Percentiles rank a stretch among this genome's conserved stretches.
Conservation (phyloP, 441 rosid genomes). For the Corymbia calophylla region DNA sequence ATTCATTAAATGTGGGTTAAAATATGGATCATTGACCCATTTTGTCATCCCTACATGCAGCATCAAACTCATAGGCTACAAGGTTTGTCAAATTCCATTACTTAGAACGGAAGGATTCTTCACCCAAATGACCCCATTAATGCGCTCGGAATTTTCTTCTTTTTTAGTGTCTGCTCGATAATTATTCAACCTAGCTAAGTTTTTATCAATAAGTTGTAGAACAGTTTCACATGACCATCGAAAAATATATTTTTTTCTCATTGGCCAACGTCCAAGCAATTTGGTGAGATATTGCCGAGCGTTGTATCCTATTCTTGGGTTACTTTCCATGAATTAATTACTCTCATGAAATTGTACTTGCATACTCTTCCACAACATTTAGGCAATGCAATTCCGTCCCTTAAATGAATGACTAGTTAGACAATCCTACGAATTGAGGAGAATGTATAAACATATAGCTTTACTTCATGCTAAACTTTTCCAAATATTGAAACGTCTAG, state of each 20-base stretch:
- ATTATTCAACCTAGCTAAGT: neutral
- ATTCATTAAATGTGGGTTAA: too few relatives aligned
- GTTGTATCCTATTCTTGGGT: neutral
- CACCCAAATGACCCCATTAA: neutral
- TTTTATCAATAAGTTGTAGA: neutral
- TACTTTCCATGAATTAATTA: neutral
- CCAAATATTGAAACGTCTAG: neutral
- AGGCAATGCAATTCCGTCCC: neutral
- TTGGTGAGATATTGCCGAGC: neutral
- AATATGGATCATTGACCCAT: too few relatives aligned
- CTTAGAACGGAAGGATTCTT: neutral
- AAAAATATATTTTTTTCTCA: neutral
- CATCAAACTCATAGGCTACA: neutral
- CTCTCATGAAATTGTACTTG: neutral
- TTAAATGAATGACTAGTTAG: neutral
- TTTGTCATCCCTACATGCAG: too few relatives aligned
- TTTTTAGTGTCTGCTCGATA: neutral
- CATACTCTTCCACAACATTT: neutral
- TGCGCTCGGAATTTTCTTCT: neutral
- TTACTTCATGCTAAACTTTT: neutral
- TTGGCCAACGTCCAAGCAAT: neutral
- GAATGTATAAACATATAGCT: neutral
- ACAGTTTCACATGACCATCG: neutral
- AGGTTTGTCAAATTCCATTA: neutral
- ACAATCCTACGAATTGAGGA: neutral